Conservation (phyloP, 345 rosid species). For the Salix exigua region DNA sequence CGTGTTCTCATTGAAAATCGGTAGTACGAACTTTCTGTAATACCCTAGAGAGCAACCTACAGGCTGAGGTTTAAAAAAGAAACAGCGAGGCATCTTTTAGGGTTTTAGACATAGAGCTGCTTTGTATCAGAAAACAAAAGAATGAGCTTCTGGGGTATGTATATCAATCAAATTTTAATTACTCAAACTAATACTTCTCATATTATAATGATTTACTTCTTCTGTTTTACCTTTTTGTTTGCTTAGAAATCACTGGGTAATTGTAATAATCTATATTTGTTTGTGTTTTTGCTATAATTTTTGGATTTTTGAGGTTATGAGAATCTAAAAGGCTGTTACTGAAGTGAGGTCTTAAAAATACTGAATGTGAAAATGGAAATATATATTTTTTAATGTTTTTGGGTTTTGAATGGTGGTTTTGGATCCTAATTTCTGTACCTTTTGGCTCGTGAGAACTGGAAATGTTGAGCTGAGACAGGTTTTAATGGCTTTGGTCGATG, state of each 20-base stretch:
- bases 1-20: not conserved
- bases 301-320: not conserved
- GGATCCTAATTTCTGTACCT: not conserved
- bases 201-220: not conserved
- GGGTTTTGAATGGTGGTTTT: not conserved
- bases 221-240: not conserved
- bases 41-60: not conserved
- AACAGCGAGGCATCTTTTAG: not conserved
- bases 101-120: not conserved
- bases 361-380: not conserved
- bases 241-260: not conserved
- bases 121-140: not conserved
- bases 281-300: not conserved
- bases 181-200: not conserved
- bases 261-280: not conserved
- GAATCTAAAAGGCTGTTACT: not conserved
- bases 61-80: conserved; percentile 8
- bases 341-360: not conserved
- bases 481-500: not conserved
- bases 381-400: not conserved
- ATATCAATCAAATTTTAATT: not conserved
- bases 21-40: not conserved
- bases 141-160: conserved; percentile 16
- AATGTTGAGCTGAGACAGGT: not conserved
- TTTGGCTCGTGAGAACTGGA: not conserved